A percentile compares a stretch with the other conserved stretches of the same genome.
phyloP scores from a whole-genome alignment of 2,329 filamentous ascomycete genomes.

The Tolypocladium tundrense region DNA sequence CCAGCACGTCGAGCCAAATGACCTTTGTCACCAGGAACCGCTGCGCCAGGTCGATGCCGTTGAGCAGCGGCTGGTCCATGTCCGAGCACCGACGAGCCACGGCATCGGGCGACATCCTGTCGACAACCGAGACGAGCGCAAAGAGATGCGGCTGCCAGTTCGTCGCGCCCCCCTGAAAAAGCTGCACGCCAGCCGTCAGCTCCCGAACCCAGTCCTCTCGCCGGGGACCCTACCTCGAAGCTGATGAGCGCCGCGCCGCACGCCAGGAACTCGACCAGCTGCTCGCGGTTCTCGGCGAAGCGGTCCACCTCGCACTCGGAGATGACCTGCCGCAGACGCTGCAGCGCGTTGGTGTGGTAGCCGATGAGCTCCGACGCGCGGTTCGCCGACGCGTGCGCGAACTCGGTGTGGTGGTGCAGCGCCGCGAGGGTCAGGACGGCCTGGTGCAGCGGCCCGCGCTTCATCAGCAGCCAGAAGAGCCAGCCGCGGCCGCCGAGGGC shows the following conservation, averaged over 20 bases:
- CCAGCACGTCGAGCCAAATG: conserved; percentile 12
- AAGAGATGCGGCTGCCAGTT: conserved; percentile 12
- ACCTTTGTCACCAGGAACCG: conserved; percentile 9
- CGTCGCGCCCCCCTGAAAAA: conserved; percentile 9
- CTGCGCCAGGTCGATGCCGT: conserved; percentile 9
- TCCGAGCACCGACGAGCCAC: neutral
- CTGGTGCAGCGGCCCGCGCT: conserved; percentile 12
- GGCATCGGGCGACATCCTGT: conserved; percentile 1
- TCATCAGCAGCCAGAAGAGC: conserved; percentile 13
- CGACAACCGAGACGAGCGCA: conserved; percentile 7
- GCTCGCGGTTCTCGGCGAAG: conserved; percentile 7
- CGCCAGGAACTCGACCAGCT: conserved; percentile 14
- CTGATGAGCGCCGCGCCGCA: conserved; percentile 15
- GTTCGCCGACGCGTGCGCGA: conserved; percentile 6
- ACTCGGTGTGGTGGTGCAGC: conserved; percentile 14
- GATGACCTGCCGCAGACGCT: conserved; percentile 12
- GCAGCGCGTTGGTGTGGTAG: conserved; percentile 16
- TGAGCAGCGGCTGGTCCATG: neutral
- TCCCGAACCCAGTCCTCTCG: too few species aligned
- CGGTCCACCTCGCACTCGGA: conserved; percentile 3
- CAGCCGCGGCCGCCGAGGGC: conserved; percentile 15
- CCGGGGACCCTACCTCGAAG: conserved; percentile 9
- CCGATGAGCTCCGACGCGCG: conserved; percentile 11
- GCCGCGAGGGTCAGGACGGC: conserved; percentile 15
- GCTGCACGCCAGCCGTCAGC: neutral